Conservation (phyloP, 2,329 filamentous ascomycete genomes). For the Colletotrichum tofieldiae region DNA sequence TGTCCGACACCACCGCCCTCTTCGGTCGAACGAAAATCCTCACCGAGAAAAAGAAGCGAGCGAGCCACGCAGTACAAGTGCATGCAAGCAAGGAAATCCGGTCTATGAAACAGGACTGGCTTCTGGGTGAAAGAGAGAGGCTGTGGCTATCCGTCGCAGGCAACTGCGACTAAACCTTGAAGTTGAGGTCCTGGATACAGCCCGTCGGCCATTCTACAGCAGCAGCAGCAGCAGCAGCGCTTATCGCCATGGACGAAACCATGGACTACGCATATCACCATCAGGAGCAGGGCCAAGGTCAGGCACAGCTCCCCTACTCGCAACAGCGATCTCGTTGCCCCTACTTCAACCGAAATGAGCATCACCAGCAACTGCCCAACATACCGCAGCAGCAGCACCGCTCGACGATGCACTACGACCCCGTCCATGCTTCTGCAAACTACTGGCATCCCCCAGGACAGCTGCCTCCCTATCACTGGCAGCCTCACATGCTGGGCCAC, state of each 20-base stretch:
- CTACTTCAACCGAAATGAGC: constrained; percentile 19
- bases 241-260: constrained; percentile 31
- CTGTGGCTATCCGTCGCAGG: background rate
- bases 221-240: background rate
- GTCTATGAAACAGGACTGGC: constrained; percentile 1
- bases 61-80: constrained; percentile 23
- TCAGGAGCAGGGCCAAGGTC: constrained; percentile 27
- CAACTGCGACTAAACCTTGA: background rate
- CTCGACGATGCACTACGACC: constrained; percentile 47
- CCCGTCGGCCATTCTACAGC: background rate
- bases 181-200: background rate
- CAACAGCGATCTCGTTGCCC: constrained; percentile 35
- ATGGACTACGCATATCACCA: constrained; percentile 42
- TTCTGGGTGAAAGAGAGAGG: constrained; percentile 8
- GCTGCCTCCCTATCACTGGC: constrained; percentile 30
- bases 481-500: constrained; percentile 13
- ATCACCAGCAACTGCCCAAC: constrained; percentile 9
- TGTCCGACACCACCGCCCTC: constrained; percentile 6
- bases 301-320: constrained; percentile 21
- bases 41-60: constrained; percentile 15
- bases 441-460: constrained; percentile 45
- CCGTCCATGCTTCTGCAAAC: constrained; percentile 48
- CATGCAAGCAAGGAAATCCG: constrained; percentile 3
- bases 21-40: background rate
- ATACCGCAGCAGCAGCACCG: constrained; percentile 13